Conservation (phyloP, 495 filamentous ascomycete species). For the Hypoxylon cercidicola region DNA sequence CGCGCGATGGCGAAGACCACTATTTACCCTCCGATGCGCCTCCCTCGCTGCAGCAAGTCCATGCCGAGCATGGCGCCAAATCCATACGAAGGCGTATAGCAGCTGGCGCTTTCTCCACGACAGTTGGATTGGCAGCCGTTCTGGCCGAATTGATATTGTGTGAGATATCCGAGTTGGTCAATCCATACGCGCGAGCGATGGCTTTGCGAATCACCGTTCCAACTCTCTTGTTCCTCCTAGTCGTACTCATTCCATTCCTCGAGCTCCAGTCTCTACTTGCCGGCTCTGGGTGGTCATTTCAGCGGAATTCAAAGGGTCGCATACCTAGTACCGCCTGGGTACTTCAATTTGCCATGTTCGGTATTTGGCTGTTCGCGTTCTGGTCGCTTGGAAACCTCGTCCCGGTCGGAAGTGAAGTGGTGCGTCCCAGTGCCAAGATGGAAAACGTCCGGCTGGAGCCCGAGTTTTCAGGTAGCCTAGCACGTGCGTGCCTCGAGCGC, state of each 20-base stretch:
- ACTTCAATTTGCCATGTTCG: conserved; percentile 66
- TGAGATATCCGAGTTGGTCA: conserved; percentile 78
- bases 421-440: conserved; percentile 41
- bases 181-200: conserved; percentile 66
- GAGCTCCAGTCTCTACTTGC: conserved; percentile 74
- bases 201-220: conserved; percentile 73
- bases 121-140: conserved; percentile 76
- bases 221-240: conserved; percentile 70
- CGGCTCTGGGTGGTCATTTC: conserved; percentile 67
- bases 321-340: conserved; percentile 64
- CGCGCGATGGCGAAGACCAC: conserved; percentile 60
- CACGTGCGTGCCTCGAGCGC: conserved; percentile 78
- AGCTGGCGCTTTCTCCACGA: conserved; percentile 73
- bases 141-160: conserved; percentile 80
- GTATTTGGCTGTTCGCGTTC: conserved; percentile 71
- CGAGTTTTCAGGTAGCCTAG: conserved; percentile 51
- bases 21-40: conserved; percentile 65
- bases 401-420: conserved; percentile 58
- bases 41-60: conserved; percentile 56
- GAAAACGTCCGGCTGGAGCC: conserved; percentile 30
- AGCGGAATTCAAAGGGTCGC: conserved; percentile 58
- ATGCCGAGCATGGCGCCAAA: conserved; percentile 60
- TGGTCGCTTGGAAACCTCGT: conserved; percentile 78
- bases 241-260: conserved; percentile 75
- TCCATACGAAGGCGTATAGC: conserved; percentile 63